Conservation (phyloP, 257 asterid genomes). For the Thymus quinquecostatus region DNA sequence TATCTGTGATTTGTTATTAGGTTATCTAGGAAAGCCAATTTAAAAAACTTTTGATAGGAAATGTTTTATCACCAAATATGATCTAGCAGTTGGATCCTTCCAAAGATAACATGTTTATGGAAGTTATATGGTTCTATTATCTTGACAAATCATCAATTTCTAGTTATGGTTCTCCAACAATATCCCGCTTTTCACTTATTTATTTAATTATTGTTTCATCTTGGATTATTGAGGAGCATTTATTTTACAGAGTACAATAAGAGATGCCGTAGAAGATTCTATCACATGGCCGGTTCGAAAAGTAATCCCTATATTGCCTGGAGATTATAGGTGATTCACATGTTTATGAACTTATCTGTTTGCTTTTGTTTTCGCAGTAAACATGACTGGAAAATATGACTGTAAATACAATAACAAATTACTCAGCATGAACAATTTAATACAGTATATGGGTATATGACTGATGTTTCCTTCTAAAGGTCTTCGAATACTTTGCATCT, state of each 20-base stretch:
- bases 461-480: conserved; percentile 45
- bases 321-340: conserved; percentile 65
- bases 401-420: conserved; percentile 12
- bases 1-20: background rate
- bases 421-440: conserved; percentile 2
- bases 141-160: background rate
- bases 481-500: conserved; percentile 87
- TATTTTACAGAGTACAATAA: conserved; percentile 61
- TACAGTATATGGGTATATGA: too few relatives aligned
- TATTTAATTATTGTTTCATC: background rate
- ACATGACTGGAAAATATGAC: conserved; percentile 8
- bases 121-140: background rate
- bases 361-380: conserved; percentile 24
- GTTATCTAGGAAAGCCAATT: background rate
- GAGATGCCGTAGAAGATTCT: conserved; percentile 84
- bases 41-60: too few relatives aligned
- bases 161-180: background rate
- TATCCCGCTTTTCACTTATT: conserved; percentile 4
- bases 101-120: background rate
- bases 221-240: conserved; percentile 26
- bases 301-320: conserved; percentile 82
- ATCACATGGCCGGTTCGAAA: conserved; percentile 88
- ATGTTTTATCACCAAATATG: background rate
- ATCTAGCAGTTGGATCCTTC: conserved; percentile 1
- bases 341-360: conserved; percentile 7